Percentiles rank a stretch among this genome's conserved stretches.
These are phyloP conservation scores for Thelonectria discophora DNA, from an alignment of 2,329 filamentous ascomycete species.

Conservation along the genomic window DNA sequence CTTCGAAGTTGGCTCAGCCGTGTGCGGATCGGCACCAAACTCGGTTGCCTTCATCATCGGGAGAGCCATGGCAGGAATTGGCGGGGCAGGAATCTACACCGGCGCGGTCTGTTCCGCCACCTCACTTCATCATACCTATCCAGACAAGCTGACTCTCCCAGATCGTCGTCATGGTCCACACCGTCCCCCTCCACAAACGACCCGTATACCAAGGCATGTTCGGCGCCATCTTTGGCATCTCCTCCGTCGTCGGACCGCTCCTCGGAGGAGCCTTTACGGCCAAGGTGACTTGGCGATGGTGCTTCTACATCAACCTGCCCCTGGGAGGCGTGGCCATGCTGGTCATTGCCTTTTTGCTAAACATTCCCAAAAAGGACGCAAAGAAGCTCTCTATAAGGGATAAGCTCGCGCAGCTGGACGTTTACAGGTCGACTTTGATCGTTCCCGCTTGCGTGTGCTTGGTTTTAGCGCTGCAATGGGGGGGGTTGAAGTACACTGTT, in stretches of 20 bases:
- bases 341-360: background rate
- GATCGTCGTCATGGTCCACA: slow-evolving; percentile 33
- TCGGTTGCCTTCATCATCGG: background rate
- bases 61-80: background rate
- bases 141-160: background rate
- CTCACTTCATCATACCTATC: background rate
- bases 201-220: slow-evolving; percentile 41
- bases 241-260: slow-evolving; percentile 40
- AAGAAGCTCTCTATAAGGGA: slow-evolving; percentile 42
- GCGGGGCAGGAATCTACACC: background rate
- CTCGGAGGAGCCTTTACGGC: slow-evolving; percentile 42
- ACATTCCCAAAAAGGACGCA: slow-evolving; percentile 24
- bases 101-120: background rate
- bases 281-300: slow-evolving; percentile 48
- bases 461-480: slow-evolving; percentile 59
- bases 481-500: slow-evolving; percentile 47
- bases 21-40: background rate
- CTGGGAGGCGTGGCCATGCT: slow-evolving; percentile 43
- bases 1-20: background rate
- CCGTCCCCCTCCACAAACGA: slow-evolving; percentile 52
- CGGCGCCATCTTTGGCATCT: slow-evolving; percentile 53
- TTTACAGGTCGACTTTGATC: slow-evolving; percentile 63
- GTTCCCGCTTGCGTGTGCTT: slow-evolving; percentile 59
- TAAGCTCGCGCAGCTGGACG: slow-evolving; percentile 60
- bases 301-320: slow-evolving; percentile 49